Evolutionary conservation across 2,329 filamentous ascomycete genomes (phyloP).

Genomic region (Helicocarpus griseus): DNA sequence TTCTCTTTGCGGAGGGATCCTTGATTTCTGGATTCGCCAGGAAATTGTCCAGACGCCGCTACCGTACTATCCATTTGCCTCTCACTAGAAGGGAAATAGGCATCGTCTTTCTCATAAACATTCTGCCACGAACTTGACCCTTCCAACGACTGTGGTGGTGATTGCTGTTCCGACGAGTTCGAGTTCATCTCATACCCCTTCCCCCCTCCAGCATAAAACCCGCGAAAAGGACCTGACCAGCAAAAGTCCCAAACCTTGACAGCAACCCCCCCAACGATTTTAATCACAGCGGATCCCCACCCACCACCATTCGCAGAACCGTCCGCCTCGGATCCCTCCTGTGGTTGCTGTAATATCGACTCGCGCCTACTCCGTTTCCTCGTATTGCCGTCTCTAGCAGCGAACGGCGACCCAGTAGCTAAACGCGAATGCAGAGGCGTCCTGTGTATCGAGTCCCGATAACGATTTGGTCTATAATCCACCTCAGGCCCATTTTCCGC

Average conservation of each 20-base stretch:
- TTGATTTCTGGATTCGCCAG: slow-evolving; percentile 28
- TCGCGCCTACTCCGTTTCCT: slow-evolving; percentile 8
- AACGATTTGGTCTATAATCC: slow-evolving; percentile 36
- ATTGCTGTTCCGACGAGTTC: slow-evolving; percentile 19
- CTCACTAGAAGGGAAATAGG: slow-evolving; percentile 10
- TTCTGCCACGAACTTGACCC: slow-evolving; percentile 21
- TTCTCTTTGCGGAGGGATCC: not conserved
- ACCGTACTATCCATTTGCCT: slow-evolving; percentile 23
- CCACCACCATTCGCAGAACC: slow-evolving; percentile 1
- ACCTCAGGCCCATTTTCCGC: slow-evolving; percentile 21
- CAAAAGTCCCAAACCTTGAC: slow-evolving; percentile 83
- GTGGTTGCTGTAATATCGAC: slow-evolving; percentile 1
- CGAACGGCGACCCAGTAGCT: not conserved
- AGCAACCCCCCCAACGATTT: slow-evolving; percentile 30
- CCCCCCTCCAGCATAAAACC: slow-evolving; percentile 81
- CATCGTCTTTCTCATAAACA: slow-evolving; percentile 20
- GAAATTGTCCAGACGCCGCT: slow-evolving; percentile 46
- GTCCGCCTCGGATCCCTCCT: not conserved
- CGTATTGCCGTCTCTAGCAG: slow-evolving; percentile 2
- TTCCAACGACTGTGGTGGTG: slow-evolving; percentile 13
- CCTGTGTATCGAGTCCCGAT: slow-evolving; percentile 22
- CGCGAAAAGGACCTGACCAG: slow-evolving; percentile 58
- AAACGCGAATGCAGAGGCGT: slow-evolving; percentile 3
- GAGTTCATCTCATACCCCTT: slow-evolving; percentile 56
- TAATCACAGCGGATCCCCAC: slow-evolving; percentile 29